Evolutionary conservation across 2,329 filamentous ascomycete genomes (phyloP), one percentile per base, ranked within the genome.

Genomic region (Aspergillus japonicus): DNA sequence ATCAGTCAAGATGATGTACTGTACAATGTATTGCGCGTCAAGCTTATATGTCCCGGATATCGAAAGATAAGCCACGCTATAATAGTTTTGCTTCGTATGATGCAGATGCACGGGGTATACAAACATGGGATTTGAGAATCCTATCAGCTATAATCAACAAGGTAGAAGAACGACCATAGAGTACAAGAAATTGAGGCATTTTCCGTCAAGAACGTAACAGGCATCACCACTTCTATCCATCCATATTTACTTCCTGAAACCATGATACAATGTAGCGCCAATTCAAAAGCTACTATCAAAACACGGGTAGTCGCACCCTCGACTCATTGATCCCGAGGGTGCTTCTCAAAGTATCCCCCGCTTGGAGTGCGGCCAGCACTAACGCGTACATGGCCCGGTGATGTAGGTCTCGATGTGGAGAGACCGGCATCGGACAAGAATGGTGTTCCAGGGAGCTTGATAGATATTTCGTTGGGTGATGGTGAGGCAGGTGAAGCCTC

Each of bases 351-450:
- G 65, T 78, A 80, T 44, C 69, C 64, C 21, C 68, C 63, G 57
- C 69, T 71, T 2, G 69, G 68, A 56, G 69, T 74, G 58, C 77
- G 75, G 48, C 71, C 70, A 54, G 77, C 74, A 48, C 76, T 75
- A 11, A 75, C 66, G 54, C 79, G 73, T 5, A 76, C 71, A 57
- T 81, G 76, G 51, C 81, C 78, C 67, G 82, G 82, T 4, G 82
- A 83, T 8, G 73, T 76, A 12, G 82, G 82, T 47, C 81, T 74
- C 2, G 83, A 86, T 11, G 83, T 83, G 2, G 83, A 82, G 50
- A 84, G 64, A 2, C 79, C 78, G 12, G 69, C 80, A 52, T 82
- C 80, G 14, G 75, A 77, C 53, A 81, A 76, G 51, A 81, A 71
- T 1, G 82, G 81, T 5, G 80, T 80, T 54, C 71, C 76, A 48